Evolutionary conservation across 129 eudicot genomes (phyloP), one percentile per base, ranked within the genome.

Genomic region (Scalesia atractyloides): DNA sequence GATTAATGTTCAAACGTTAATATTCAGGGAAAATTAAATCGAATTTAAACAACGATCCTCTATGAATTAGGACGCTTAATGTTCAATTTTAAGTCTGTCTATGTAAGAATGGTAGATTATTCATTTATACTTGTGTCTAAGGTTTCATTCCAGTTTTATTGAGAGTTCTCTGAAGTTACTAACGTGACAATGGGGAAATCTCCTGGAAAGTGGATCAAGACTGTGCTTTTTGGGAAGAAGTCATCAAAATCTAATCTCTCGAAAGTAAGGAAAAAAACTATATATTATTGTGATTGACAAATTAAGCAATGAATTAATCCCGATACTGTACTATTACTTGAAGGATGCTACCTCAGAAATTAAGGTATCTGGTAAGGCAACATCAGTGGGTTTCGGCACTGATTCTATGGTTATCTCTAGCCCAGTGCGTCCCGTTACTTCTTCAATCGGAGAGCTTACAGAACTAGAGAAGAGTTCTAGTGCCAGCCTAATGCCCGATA

Each of bases 191-290:
- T 88, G 97, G 95, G 95, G 78, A 87, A 87, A 79, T 91, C 97
- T 74, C 93, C 96, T 19, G 97, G 85, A 84, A 91, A 88, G 81
- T 91, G 97, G 97, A 88, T 91, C 83, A 91, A 91, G 78, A 83
- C 90, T 33, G 90, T 91, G 43, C 68, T 88, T 72, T 86, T 88
- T n/a, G 96, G 96, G 70, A 91, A 88, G 87, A 91, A 88, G 72
- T 70, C 89, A 14, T 84, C 97, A 3, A 91, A 88, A 75, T 84
- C 96, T 26, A 82, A 68, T 79, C 74, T 76, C 36, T 77, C 92
- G 22, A 88, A 86, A 73, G 97, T 91, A 76, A 81, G 94, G n/a
- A n/a, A n/a, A n/a, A n/a, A n/a, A n/a, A n/a, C n/a, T n/a, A n/a
- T n/a, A n/a, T n/a, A n/a, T 50, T 5, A 11, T 54, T 26, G 50